Evolutionary conservation across 345 rosid species (phyloP), one percentile per base, ranked within the genome.

Genomic region (Hevea brasiliensis): DNA sequence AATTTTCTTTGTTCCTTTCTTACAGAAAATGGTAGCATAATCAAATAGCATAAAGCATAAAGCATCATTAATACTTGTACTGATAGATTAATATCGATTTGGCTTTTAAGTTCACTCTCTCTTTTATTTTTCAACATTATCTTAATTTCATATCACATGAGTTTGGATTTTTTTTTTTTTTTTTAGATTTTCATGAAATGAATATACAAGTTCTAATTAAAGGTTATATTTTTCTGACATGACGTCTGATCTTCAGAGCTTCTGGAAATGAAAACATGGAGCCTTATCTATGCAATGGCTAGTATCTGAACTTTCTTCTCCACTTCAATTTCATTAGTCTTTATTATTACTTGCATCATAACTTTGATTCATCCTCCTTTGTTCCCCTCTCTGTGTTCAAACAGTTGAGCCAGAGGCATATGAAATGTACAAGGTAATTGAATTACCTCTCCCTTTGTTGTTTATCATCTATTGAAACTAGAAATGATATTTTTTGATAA

Each of bases 391-490:
- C n/a, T 67, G 35, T 59, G 63, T 61, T 78, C 35, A 72, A 73
- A 54, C 89, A 94, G 98, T 94, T 79, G 86, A 85, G 54, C 87
- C 79, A 51, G 88, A 87, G 45, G 85, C 72, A 74, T 89, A 88
- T 77, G 88, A 92, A 80, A 85, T 85, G 63, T 78, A 89, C 86
- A 92, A 92, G 98, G 98, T 94, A 85, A 75, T 54, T 21, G 12
- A 65, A 27, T 61, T 17, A 11, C 42, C 23, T 59, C 29, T 47
- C 60, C 29, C 18, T 32, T n/a, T 6, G 24, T 24, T 47, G 23
- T 15, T 44, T 14, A 23, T 23, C 15, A 24, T 65, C 32, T 27
- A 1, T 15, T 12, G 15, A 23, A 41, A 40, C 40, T 59, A 9
- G 20, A 59, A 7, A 20, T n/a, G 29, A 27, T n/a, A 20, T 21